Conservation (phyloP, 805 yeast genomes). For the Yamadazyma insecticola region DNA sequence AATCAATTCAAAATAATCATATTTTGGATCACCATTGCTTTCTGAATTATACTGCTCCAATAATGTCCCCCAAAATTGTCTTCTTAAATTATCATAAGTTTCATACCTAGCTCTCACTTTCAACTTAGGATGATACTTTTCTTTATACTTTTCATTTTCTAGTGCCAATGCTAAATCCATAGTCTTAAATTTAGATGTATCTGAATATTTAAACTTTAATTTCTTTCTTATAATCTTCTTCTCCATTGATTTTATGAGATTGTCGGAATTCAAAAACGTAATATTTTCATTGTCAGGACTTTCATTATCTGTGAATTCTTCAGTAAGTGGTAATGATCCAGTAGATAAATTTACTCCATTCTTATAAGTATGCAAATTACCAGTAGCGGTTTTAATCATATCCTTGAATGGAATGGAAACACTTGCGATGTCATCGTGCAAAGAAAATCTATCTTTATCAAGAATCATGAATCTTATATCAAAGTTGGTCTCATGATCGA, state of each 20-base stretch:
- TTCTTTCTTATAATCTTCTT: conserved; percentile 11
- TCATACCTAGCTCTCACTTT: conserved; percentile 60
- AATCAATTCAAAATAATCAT: conserved; percentile 57
- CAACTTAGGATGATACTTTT: conserved; percentile 48
- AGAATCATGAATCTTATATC: conserved; percentile 67
- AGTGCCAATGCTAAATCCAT: conserved; percentile 32
- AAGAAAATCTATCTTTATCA: conserved; percentile 81
- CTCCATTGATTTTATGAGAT: conserved; percentile 22
- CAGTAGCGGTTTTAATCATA: conserved; percentile 34
- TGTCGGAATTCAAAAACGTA: conserved; percentile 20
- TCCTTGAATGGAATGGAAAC: conserved; percentile 54
- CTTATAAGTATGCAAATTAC: conserved; percentile 5
- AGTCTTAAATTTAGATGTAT: conserved; percentile 40
- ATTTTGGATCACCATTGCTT: conserved; percentile 29
- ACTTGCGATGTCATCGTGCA: conserved; percentile 76
- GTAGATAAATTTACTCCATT: conserved; percentile 3
- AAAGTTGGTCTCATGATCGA: conserved; percentile 59
- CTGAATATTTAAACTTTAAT: conserved; percentile 26
- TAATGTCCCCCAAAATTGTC: conserved; percentile 65
- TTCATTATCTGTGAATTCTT: conserved; percentile 10
- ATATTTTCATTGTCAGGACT: conserved; percentile 5
- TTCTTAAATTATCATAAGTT: conserved; percentile 59
- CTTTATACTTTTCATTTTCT: conserved; percentile 27
- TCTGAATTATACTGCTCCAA: conserved; percentile 49
- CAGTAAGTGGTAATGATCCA: conserved; percentile 2